Conservation (phyloP, 768 basidiomycete genomes). For the Mycena epipterygia region DNA sequence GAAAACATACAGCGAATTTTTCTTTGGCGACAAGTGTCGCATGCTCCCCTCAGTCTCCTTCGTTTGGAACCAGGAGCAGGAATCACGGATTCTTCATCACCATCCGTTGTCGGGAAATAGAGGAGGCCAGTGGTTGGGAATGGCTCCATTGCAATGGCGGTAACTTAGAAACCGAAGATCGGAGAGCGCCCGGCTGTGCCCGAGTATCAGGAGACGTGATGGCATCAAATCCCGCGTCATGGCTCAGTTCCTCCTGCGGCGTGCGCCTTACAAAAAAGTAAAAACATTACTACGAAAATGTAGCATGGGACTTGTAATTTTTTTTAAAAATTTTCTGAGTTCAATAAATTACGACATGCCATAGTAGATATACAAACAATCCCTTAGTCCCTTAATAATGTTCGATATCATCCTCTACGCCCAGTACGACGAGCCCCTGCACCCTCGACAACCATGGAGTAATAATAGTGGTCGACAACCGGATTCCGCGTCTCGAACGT, state of each 20-base stretch:
- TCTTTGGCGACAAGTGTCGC: slow-evolving; percentile 20
- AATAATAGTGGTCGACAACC: slow-evolving; percentile 32
- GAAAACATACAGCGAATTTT: slow-evolving; percentile 10
- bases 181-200: no score
- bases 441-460: slow-evolving; percentile 19
- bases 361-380: no score
- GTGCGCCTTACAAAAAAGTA: no score
- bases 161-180: no score
- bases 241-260: no score
- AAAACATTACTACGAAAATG: no score
- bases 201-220: no score
- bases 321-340: no score
- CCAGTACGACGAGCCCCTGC: neutral
- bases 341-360: no score
- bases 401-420: neutral
- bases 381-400: no score
- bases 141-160: slow-evolving; percentile 18
- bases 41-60: slow-evolving; percentile 30
- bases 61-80: slow-evolving; percentile 32
- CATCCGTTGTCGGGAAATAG: slow-evolving; percentile 21
- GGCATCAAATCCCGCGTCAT: no score
- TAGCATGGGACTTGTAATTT: no score
- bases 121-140: slow-evolving; percentile 24
- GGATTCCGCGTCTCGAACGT: slow-evolving; percentile 20
- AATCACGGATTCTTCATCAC: neutral